phyloP scores from a whole-genome alignment of 352 stramenopile species.

The Plasmopara viticola region DNA sequence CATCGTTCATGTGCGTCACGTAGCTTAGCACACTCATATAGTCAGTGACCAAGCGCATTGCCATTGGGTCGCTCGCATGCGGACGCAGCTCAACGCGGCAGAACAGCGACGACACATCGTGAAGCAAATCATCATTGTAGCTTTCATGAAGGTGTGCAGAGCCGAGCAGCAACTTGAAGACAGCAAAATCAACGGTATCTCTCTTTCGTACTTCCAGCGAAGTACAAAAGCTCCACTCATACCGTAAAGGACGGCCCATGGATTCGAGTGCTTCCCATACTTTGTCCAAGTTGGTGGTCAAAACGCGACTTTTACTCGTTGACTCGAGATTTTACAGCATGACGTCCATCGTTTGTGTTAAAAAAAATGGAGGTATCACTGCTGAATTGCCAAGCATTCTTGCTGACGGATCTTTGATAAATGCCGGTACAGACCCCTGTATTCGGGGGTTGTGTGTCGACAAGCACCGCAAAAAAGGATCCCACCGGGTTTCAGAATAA shows the following conservation, averaged over 20 bases:
- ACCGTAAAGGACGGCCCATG: neutral
- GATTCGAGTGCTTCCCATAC: neutral
- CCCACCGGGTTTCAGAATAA: neutral
- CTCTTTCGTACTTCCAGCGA: neutral
- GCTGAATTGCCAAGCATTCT: constrained; percentile 1
- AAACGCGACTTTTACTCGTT: neutral
- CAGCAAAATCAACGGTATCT: neutral
- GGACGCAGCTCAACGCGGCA: constrained; percentile 24
- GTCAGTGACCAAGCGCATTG: too few relatives aligned
- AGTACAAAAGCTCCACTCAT: neutral
- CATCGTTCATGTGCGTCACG: too few relatives aligned
- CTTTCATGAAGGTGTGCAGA: neutral
- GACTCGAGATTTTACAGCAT: neutral
- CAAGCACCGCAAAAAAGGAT: constrained; percentile 34
- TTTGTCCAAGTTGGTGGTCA: neutral
- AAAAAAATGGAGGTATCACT: constrained; percentile 62
- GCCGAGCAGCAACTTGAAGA: neutral
- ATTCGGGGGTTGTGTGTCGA: constrained; percentile 14
- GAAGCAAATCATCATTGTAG: constrained; percentile 6
- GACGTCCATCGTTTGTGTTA: constrained; percentile 32
- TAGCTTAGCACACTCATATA: too few relatives aligned
- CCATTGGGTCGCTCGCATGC: too few relatives aligned
- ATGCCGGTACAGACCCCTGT: constrained; percentile 1
- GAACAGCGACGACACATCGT: constrained; percentile 21
- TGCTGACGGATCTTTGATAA: neutral